These are phyloP conservation scores for Sphagnum fallax DNA, from an alignment of 228 moss, liverwort and hornwort genomes.

Conservation along the genomic window DNA sequence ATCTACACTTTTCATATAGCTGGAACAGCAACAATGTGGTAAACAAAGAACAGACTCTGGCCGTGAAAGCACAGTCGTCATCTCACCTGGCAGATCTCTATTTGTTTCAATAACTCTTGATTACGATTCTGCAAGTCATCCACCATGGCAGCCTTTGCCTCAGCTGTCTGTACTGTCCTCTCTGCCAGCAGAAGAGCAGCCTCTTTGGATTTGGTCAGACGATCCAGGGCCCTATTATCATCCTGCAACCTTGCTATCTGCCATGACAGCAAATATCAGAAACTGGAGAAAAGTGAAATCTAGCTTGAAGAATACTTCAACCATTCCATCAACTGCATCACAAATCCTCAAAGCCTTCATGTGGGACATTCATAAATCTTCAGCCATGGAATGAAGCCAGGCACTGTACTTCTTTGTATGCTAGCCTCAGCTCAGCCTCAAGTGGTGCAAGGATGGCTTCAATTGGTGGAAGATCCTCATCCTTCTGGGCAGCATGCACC, in stretches of 20 bases:
- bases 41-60: too few relatives aligned
- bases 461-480: constrained; percentile 60
- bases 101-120: constrained; percentile 56
- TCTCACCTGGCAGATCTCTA: constrained; percentile 56
- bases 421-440: constrained; percentile 59
- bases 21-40: too few relatives aligned
- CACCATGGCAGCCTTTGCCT: constrained; percentile 60
- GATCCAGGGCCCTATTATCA: constrained; percentile 60
- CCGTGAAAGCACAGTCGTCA: too few relatives aligned
- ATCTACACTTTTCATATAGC: too few relatives aligned
- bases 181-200: constrained; percentile 66
- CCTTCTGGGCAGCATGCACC: constrained; percentile 67
- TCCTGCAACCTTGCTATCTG: constrained; percentile 61
- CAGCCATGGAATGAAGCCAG: neutral
- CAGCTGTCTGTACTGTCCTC: constrained; percentile 47
- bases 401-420: constrained; percentile 47
- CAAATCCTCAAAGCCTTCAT: too few relatives aligned
- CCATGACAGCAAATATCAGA: neutral
- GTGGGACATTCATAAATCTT: too few relatives aligned
- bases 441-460: constrained; percentile 66
- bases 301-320: too few relatives aligned
- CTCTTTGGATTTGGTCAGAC: constrained; percentile 61
- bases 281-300: neutral
- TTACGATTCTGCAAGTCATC: constrained; percentile 69
- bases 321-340: too few relatives aligned